Evolutionary conservation across 129 eudicot species (phyloP).

Genomic region (Lactuca saligna): DNA sequence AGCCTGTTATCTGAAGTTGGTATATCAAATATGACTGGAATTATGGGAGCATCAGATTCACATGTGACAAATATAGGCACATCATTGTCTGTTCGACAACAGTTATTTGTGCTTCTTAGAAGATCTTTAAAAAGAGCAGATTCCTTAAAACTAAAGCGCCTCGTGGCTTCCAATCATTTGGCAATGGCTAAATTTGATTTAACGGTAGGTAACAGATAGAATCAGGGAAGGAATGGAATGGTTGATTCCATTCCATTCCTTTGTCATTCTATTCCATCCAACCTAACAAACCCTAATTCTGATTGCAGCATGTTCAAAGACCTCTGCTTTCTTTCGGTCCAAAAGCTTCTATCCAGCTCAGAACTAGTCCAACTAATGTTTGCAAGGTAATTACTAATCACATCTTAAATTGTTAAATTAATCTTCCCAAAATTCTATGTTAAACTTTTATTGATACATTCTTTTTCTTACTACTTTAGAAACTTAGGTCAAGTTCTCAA

Average conservation of each 20-base stretch:
- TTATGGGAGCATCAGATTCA: constrained; percentile 82
- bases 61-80: constrained; percentile 66
- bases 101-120: constrained; percentile 72
- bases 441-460: constrained; percentile 10
- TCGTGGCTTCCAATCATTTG: constrained; percentile 89
- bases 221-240: not conserved
- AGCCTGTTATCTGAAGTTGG: constrained; percentile 86
- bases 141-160: constrained; percentile 62
- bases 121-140: constrained; percentile 89
- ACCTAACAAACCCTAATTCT: not conserved
- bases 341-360: constrained; percentile 79
- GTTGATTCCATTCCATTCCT: not conserved
- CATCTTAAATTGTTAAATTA: constrained; percentile 3
- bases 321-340: constrained; percentile 95
- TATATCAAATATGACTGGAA: constrained; percentile 63
- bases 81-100: constrained; percentile 77
- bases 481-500: constrained; percentile 68
- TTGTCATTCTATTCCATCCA: not conserved
- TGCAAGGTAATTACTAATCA: constrained; percentile 73
- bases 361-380: constrained; percentile 71
- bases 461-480: constrained; percentile 42
- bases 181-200: constrained; percentile 83
- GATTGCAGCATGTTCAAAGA: constrained; percentile 92
- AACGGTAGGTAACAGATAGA: constrained; percentile 43
- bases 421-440: not conserved